A percentile compares a stretch with the other conserved stretches of the same genome.
Conservation (phyloP, 345 rosid species). For the Dovyalis caffra region DNA sequence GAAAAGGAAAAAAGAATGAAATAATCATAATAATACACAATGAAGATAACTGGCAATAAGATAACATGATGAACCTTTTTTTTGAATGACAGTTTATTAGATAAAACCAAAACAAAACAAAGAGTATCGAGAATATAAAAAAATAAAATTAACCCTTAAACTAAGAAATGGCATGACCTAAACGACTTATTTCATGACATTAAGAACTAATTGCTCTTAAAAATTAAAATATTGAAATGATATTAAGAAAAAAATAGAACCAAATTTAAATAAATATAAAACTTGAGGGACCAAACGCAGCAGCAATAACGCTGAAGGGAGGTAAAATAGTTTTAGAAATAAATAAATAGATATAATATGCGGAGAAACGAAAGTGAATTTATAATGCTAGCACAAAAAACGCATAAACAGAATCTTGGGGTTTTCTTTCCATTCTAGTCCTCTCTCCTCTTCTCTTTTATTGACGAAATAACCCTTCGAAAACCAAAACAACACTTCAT, state of each 20-base stretch:
- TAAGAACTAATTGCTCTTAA: too few species aligned
- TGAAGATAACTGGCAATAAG: too few species aligned
- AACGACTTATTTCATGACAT: too few species aligned
- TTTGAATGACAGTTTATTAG: too few species aligned
- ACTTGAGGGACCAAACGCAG: neutral
- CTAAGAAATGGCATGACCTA: too few species aligned
- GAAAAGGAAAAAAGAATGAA: too few species aligned
- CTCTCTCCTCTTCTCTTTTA: neutral
- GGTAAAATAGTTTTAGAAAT: neutral
- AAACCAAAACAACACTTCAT: constrained; percentile 11
- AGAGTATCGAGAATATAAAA: too few species aligned
- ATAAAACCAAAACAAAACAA: too few species aligned
- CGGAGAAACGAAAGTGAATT: constrained; percentile 54
- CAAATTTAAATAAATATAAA: neutral
- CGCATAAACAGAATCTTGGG: constrained; percentile 32
- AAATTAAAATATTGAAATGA: too few species aligned
- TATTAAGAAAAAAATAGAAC: neutral
- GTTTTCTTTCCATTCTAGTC: neutral
- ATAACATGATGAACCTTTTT: too few species aligned
- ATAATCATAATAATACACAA: too few species aligned
- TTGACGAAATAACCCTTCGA: neutral
- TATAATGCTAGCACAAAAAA: constrained; percentile 14
- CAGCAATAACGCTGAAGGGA: neutral
- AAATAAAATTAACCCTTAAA: too few species aligned
- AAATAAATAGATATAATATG: constrained; percentile 45